Base-by-base conservation (phyloP, 202 grass and related monocot genomes). In the Saccharum hybrid region DNA sequence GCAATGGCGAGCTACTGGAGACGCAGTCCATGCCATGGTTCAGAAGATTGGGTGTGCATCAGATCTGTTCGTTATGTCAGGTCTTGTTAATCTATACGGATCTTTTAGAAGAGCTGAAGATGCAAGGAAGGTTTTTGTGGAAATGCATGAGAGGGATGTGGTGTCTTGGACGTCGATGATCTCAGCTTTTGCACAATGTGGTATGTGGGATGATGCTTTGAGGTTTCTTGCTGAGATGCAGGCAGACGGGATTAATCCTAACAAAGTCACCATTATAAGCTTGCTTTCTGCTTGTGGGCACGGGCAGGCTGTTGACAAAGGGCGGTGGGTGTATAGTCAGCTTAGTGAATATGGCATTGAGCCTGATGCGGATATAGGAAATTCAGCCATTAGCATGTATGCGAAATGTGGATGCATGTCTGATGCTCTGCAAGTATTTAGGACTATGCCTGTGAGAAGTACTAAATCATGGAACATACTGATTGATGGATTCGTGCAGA, bases 161-260 rank as follows among this genome's bases (percentile, higher is more conserved):
- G 92, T 97, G 26, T 84, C 92, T 31, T 97, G 94, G 94, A 97
- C 94, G 1, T 94, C 83, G 10, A 88, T 97, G 86, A 77, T 97
- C 21, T 92, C 92, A 70, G 85, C 89, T 26, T 94, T 83, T 77
- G 74, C 88, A 3, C 87, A 87, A 4, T 15, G 67, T 67, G 46
- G 85, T 19, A 68, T 75, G 54, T 91, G 87, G 88, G 80, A 91
- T 72, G 82, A 81, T 66, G 92, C 60, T 9, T 72, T 82, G 18
- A 63, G 40, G 39, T 74, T 91, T 51, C 90, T 97, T 74, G 42
- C 82, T 78, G 73, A 90, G 56, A 94, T 97, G 92, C 83, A 87
- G 66, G 46, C 23, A 10, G 78, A 65, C 16, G 84, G 82, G 26
- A 72, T 86, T 48, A 71, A 59, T 56, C 94, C 92, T 26, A 97